Evolutionary conservation across 1,284 basidiomycete species (phyloP).

Genomic region (Ustilago sp.): DNA sequence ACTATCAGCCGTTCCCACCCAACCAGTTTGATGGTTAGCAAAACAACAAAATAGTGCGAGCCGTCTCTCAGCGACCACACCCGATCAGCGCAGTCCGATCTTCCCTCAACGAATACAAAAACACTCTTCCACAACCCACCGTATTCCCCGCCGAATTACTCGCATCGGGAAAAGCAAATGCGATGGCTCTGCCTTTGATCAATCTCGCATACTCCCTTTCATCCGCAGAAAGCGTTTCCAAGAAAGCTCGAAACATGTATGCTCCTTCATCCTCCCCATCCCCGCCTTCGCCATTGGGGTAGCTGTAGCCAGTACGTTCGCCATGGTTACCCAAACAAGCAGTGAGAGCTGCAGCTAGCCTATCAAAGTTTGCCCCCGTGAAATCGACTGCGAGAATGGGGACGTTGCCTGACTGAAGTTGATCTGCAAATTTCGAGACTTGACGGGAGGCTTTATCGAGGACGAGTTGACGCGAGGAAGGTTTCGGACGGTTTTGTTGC

Average conservation of each 20-base stretch:
- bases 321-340: conserved; percentile 48
- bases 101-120: conserved; percentile 55
- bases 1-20: no score
- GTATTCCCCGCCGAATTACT: conserved; percentile 27
- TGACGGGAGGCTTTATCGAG: conserved; percentile 60
- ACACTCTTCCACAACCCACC: conserved; percentile 43
- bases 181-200: conserved; percentile 40
- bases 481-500: conserved; percentile 55
- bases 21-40: no score
- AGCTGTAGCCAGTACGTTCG: conserved; percentile 5
- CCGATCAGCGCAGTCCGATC: conserved; percentile 50
- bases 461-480: conserved; percentile 48
- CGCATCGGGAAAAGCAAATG: conserved; percentile 44
- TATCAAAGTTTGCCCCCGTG: conserved; percentile 47
- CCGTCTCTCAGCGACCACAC: conserved; percentile 19
- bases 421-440: conserved; percentile 51
- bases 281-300: conserved; percentile 6
- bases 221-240: conserved; percentile 53
- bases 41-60: not conserved
- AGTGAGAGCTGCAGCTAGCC: conserved; percentile 44
- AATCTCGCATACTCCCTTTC: conserved; percentile 60
- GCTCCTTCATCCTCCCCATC: conserved; percentile 35
- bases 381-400: conserved; percentile 65
- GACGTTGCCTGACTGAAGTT: conserved; percentile 51
- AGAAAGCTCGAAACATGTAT: conserved; percentile 53